Base-by-base conservation (phyloP, 139 green algal species). In the Ulvella scutata region DNA sequence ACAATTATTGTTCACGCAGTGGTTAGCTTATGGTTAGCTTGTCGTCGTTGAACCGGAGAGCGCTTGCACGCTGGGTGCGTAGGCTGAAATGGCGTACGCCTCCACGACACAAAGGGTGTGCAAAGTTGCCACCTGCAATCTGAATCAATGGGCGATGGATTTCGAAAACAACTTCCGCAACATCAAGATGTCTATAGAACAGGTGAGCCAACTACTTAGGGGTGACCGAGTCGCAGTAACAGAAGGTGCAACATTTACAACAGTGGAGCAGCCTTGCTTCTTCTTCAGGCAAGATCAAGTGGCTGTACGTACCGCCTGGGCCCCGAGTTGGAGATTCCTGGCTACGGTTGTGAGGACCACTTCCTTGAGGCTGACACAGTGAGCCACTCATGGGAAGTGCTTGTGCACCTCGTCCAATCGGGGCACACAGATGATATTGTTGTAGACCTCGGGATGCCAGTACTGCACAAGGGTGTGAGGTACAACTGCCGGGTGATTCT, bases 281-380 rank as follows among this genome's bases (percentile, higher is more conserved):
- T 36, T 13, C 29, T 67, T 33, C 36, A 67, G 74, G 28, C 75
- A 62, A 21, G 35, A 33, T n/a, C 51, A 13, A 6, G 33, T n/a
- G 51, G 51, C 7, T 67, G 51, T 26, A 67, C 51, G 20, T 67
- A 67, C 51, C 51, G 51, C 88, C 81, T 96, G 3, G 95, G 95
- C 0, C 95, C 95, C 0, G 95, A 99, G 83, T 83, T 99, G 60
- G 94, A 98, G 79, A 74, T 98, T 0, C 84, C 87, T 6, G 95
- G 94, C 6, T 99, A 98, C 75, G 93, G 94, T n/a, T 99, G 95
- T 78, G 95, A 99, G 80, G 95, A 99, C 76, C 94, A 98, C 76
- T 98, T 99, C 74, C 79, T 87, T 73, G 95, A 99, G 83, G 79
- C 89, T 38, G 91, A 96, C 81, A 97, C 91, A 0, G 82, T 93